Evolutionary conservation across 768 basidiomycete genomes (phyloP).

Genomic region (Mycena vitilis): DNA sequence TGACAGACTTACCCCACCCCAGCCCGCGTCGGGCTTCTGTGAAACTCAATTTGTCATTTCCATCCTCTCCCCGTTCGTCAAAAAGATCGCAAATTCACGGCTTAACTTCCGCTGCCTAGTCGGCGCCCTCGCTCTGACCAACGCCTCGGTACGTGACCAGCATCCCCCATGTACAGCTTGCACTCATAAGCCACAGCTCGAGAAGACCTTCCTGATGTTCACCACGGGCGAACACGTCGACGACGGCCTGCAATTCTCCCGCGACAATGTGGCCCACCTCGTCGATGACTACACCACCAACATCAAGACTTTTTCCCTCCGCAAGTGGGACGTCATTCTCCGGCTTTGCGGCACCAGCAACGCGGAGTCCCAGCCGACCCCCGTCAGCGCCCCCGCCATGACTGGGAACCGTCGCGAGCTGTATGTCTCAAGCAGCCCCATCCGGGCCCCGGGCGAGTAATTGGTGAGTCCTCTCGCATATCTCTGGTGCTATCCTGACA

Average conservation of each 20-base stretch:
- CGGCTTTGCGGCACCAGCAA: no score
- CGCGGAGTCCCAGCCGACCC: no score
- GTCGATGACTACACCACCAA: neutral
- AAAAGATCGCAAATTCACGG: neutral
- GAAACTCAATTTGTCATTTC: neutral
- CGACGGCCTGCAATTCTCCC: neutral
- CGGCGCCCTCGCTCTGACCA: neutral
- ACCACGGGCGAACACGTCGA: neutral
- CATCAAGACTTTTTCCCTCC: no score
- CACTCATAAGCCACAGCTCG: neutral
- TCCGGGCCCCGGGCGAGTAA: no score
- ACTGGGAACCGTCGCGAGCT: no score
- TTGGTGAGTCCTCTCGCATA: no score
- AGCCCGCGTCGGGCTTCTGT: neutral
- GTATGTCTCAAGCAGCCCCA: no score
- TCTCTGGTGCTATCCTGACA: no score
- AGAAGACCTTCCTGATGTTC: neutral
- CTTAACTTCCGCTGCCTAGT: neutral
- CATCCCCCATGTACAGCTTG: neutral
- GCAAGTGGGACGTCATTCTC: no score
- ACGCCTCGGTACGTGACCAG: neutral
- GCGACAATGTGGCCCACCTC: neutral
- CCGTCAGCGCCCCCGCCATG: no score
- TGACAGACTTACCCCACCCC: neutral
- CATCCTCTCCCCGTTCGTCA: neutral